Conservation (phyloP, 2,329 filamentous ascomycete species). For the Chrysoporthe puriensis region DNA sequence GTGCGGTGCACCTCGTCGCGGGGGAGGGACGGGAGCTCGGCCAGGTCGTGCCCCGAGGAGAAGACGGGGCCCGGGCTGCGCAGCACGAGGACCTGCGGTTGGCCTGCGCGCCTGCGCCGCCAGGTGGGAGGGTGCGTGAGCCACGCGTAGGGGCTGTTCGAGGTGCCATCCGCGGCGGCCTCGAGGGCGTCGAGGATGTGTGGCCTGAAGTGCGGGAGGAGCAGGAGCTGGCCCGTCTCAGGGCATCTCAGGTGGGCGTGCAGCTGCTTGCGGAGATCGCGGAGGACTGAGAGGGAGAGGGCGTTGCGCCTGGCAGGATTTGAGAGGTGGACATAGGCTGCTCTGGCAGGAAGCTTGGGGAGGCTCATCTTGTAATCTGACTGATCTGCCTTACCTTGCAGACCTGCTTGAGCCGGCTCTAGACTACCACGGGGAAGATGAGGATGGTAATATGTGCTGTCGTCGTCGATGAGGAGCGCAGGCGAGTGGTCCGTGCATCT, state of each 20-base stretch:
- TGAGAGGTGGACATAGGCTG: slow-evolving; percentile 34
- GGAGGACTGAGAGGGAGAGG: slow-evolving; percentile 33
- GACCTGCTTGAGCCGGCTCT: not conserved
- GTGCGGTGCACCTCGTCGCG: slow-evolving; percentile 29
- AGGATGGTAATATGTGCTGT: not conserved
- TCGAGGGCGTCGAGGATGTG: slow-evolving; percentile 29
- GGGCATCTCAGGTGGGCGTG: slow-evolving; percentile 33
- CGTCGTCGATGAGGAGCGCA: too few species aligned
- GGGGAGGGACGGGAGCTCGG: slow-evolving; percentile 32
- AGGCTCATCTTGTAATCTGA: slow-evolving; percentile 12
- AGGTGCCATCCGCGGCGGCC: not conserved
- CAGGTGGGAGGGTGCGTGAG: slow-evolving; percentile 35
- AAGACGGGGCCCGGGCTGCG: slow-evolving; percentile 38
- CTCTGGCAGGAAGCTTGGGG: slow-evolving; percentile 35
- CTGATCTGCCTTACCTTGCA: not conserved
- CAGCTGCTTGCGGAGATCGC: slow-evolving; percentile 35
- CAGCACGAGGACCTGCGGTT: slow-evolving; percentile 40
- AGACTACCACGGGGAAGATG: not conserved
- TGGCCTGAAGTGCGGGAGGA: slow-evolving; percentile 37
- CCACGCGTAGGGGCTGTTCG: slow-evolving; percentile 33
- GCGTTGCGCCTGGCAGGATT: slow-evolving; percentile 36
- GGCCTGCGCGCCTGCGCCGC: slow-evolving; percentile 29
- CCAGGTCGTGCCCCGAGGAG: slow-evolving; percentile 39
- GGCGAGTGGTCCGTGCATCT: not conserved
- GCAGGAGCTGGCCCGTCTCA: slow-evolving; percentile 29